Conservation (phyloP, 108 stramenopile species). For the Discostella stelligeroides region DNA sequence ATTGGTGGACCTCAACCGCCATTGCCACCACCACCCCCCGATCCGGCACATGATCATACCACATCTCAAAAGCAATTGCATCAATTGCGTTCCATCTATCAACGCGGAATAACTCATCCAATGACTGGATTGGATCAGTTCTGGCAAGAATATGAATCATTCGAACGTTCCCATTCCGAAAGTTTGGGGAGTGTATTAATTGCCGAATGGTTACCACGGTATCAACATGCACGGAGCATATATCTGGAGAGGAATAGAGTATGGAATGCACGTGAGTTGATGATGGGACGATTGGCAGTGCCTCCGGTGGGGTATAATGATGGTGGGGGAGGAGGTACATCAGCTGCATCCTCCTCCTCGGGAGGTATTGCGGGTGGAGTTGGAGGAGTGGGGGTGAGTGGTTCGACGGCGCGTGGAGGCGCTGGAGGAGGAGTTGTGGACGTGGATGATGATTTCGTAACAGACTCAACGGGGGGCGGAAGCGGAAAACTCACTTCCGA, state of each 20-base stretch:
- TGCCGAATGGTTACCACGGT: conserved; percentile 75
- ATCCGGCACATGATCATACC: conserved; percentile 47
- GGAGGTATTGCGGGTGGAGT: conserved; percentile 3
- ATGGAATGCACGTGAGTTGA: conserved; percentile 55
- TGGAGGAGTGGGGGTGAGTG: conserved; percentile 8
- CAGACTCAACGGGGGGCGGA: conserved; percentile 31
- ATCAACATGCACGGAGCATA: conserved; percentile 85
- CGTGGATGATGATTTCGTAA: conserved; percentile 32
- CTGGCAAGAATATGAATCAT: conserved; percentile 88
- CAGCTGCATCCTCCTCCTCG: too few relatives aligned
- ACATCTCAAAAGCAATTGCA: conserved; percentile 65
- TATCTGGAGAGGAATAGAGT: conserved; percentile 83
- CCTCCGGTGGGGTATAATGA: conserved; percentile 60
- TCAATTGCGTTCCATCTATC: conserved; percentile 71
- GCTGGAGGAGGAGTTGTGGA: conserved; percentile 24
- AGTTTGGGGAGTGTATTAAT: conserved; percentile 72
- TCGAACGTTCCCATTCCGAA: conserved; percentile 80
- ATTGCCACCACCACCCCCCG: conserved; percentile 32
- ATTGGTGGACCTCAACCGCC: too few relatives aligned
- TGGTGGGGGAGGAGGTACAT: background rate
- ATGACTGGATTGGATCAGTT: conserved; percentile 85
- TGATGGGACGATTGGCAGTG: conserved; percentile 64
- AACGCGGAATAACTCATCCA: conserved; percentile 76
- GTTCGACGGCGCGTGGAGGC: conserved; percentile 15
- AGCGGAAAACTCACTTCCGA: conserved; percentile 21